A percentile compares a stretch with the other conserved stretches of the same genome.
phyloP scores from a whole-genome alignment of 805 yeast genomes.

The Barnettozyma botsteinii region DNA sequence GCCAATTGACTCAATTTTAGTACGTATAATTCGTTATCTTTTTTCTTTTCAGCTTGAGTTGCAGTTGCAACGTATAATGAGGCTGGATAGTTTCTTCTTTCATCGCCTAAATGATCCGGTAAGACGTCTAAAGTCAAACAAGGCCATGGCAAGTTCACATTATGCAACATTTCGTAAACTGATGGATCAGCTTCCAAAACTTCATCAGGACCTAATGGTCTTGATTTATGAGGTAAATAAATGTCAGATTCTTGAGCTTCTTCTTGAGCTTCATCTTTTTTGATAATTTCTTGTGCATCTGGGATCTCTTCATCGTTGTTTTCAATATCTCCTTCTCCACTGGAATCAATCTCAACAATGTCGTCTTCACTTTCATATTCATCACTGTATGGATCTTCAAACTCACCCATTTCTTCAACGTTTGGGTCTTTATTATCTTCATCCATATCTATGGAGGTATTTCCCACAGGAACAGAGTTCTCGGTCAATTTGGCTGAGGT shows the following conservation, averaged over 20 bases:
- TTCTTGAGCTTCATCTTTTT: constrained; percentile 33
- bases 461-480: constrained; percentile 16
- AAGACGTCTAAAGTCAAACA: constrained; percentile 85
- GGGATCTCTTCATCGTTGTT: constrained; percentile 30
- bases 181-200: constrained; percentile 94
- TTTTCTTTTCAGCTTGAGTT: constrained; percentile 82
- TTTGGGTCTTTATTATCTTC: constrained; percentile 20
- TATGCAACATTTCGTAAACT: constrained; percentile 94
- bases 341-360: constrained; percentile 74
- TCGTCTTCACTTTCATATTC: constrained; percentile 91
- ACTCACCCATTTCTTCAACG: constrained; percentile 70
- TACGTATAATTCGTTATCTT: constrained; percentile 83
- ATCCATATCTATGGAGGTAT: constrained; percentile 26
- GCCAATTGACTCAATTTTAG: constrained; percentile 77
- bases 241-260: constrained; percentile 40
- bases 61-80: constrained; percentile 83
- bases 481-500: constrained; percentile 20
- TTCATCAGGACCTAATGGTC: constrained; percentile 92
- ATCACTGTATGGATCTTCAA: constrained; percentile 85
- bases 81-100: constrained; percentile 87
- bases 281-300: constrained; percentile 31
- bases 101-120: constrained; percentile 82
- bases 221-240: constrained; percentile 83
- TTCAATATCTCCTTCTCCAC: constrained; percentile 37
- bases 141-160: constrained; percentile 94